phyloP scores from a whole-genome alignment of 1,284 basidiomycete genomes.

The Moesziomyces parantarcticus region DNA sequence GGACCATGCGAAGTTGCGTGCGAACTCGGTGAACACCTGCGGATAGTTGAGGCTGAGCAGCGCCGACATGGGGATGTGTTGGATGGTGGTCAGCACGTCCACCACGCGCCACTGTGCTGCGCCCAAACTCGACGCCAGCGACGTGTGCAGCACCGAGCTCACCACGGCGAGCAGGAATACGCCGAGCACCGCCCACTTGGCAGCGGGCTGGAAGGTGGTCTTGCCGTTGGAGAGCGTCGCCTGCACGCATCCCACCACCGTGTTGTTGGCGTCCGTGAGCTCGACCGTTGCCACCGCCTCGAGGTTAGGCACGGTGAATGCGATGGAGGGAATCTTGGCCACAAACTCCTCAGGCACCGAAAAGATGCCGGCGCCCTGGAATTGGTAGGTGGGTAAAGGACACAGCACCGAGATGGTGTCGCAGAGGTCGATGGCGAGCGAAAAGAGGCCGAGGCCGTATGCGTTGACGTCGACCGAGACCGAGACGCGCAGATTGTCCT shows the following conservation, averaged over 20 bases:
- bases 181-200: slow-evolving; percentile 80
- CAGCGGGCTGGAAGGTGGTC: slow-evolving; percentile 79
- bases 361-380: slow-evolving; percentile 76
- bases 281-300: slow-evolving; percentile 88
- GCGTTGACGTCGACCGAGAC: slow-evolving; percentile 59
- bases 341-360: slow-evolving; percentile 74
- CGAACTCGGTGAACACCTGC: slow-evolving; percentile 80
- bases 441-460: slow-evolving; percentile 62
- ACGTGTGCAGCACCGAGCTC: slow-evolving; percentile 77
- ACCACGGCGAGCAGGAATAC: slow-evolving; percentile 78
- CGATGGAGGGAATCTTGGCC: slow-evolving; percentile 78
- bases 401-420: slow-evolving; percentile 57
- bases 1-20: slow-evolving; percentile 88
- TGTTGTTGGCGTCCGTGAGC: slow-evolving; percentile 77
- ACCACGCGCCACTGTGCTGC: slow-evolving; percentile 75
- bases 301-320: slow-evolving; percentile 87
- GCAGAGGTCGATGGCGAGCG: slow-evolving; percentile 64
- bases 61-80: slow-evolving; percentile 80
- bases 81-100: slow-evolving; percentile 83
- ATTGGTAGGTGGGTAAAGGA: slow-evolving; percentile 65
- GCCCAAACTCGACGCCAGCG: slow-evolving; percentile 63
- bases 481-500: slow-evolving; percentile 43
- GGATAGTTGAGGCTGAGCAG: slow-evolving; percentile 89
- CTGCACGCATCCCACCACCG: slow-evolving; percentile 87
- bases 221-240: slow-evolving; percentile 90